Base-by-base conservation (phyloP, 2,329 filamentous ascomycete genomes). In the Calonectria honghensis region DNA sequence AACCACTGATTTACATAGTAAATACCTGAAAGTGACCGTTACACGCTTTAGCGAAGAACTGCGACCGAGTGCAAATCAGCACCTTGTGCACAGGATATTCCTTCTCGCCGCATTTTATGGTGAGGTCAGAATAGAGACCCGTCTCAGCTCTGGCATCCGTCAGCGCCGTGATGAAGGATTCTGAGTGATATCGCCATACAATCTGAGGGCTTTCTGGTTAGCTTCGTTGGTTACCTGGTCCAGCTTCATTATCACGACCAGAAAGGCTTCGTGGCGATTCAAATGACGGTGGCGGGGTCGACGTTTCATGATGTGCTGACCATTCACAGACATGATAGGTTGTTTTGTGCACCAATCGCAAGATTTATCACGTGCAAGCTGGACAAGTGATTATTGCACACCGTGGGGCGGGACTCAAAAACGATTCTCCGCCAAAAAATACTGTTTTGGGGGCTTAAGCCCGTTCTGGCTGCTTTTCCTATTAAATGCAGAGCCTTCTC, bases 71-170 rank as follows among this genome's bases (percentile, higher is more conserved):
- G 14, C 52, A 59, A 18, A 59, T 24, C 14, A 59, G 6, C 2
- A 59, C 31, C 31, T 59, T 59, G 52, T 59, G 52, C 10, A 59
- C 52, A 4, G 10, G 52, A 10, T 59, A 59, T 59, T 59, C 52
- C 32, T 16, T 59, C 10, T 37, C 52, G 3, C 52, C 31, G 31
- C 52, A 59, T 37, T 24, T 59, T 10, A 59, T 59, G 20, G 20
- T 59, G 2, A 59, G 24, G 11, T 59, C 31, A 37, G 52, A 37
- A 37, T 59, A 37, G 0, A 35, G 18, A 13, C 31, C 52, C 5
- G 18, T 6, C 20, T 59, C 52, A 3, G 52, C 52, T 32, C 31
- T 37, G 20, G 18, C 20, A 35, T 4, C 20, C 24, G 52, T 37
- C 52, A 59, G 31, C 20, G 37, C 11, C 14, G 18, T 5, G 18